These are phyloP conservation scores for Vigna reflexopilosa DNA, from an alignment of 306 rosid genomes.

Conservation along the genomic window DNA sequence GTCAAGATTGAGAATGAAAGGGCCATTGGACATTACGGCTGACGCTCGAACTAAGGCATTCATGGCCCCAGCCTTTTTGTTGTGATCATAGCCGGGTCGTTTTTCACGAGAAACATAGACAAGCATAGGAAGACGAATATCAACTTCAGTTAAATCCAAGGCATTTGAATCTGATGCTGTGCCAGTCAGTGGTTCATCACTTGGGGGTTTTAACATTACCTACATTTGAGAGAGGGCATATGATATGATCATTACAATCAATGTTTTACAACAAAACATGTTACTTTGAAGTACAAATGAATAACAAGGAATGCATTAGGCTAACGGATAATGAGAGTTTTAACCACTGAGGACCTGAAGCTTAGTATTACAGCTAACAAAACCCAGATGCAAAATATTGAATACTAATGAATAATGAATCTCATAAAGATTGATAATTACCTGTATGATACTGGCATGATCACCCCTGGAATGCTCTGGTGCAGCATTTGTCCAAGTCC, in stretches of 20 bases:
- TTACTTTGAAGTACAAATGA: neutral
- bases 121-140: slow-evolving; percentile 85
- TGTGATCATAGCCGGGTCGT: slow-evolving; percentile 87
- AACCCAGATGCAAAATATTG: neutral
- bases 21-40: slow-evolving; percentile 79
- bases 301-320: slow-evolving; percentile 5
- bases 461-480: slow-evolving; percentile 76
- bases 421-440: slow-evolving; percentile 36
- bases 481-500: slow-evolving; percentile 67
- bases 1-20: slow-evolving; percentile 83
- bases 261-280: neutral
- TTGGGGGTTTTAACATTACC: slow-evolving; percentile 83
- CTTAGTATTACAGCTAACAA: neutral
- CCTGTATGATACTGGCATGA: slow-evolving; percentile 88
- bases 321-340: slow-evolving; percentile 1
- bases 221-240: slow-evolving; percentile 40
- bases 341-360: slow-evolving; percentile 15
- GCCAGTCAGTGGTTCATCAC: slow-evolving; percentile 67
- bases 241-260: slow-evolving; percentile 15
- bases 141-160: slow-evolving; percentile 63
- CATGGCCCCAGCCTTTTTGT: slow-evolving; percentile 92
- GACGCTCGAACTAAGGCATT: slow-evolving; percentile 85
- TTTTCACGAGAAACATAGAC: slow-evolving; percentile 86
- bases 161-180: slow-evolving; percentile 52
- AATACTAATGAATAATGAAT: slow-evolving; percentile 4